Evolutionary conservation across 371 early-diverging fungal species (phyloP).

Genomic region (Fennellomyces sp.): DNA sequence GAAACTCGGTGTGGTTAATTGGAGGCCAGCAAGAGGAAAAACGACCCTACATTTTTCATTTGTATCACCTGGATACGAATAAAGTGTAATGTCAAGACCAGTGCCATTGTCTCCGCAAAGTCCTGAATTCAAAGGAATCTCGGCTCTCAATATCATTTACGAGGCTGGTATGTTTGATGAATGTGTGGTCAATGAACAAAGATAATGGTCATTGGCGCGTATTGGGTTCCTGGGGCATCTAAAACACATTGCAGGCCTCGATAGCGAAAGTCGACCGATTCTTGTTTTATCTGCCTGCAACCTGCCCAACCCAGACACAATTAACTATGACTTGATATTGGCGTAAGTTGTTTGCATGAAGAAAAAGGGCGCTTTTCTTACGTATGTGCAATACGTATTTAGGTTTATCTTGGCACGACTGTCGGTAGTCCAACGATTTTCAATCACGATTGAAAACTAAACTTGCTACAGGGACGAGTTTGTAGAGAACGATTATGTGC

Average conservation of each 20-base stretch:
- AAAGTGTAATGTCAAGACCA: slow-evolving; percentile 27
- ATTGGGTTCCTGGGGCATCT: not conserved
- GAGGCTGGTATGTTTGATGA: slow-evolving; percentile 45
- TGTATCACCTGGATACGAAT: not conserved
- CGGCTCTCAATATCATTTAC: slow-evolving; percentile 47
- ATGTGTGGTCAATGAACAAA: no score
- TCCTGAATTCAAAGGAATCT: slow-evolving; percentile 51
- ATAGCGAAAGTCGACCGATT: slow-evolving; percentile 81
- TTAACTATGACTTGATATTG: slow-evolving; percentile 82
- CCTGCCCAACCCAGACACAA: slow-evolving; percentile 74
- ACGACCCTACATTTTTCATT: not conserved
- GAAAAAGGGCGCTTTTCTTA: not conserved
- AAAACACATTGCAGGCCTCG: slow-evolving; percentile 67
- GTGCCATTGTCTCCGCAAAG: slow-evolving; percentile 30
- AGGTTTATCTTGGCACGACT: slow-evolving; percentile 44
- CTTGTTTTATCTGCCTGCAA: slow-evolving; percentile 81
- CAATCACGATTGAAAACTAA: no score
- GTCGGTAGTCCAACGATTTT: slow-evolving; percentile 31
- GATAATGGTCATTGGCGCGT: no score
- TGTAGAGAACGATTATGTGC: slow-evolving; percentile 86
- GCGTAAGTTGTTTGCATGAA: slow-evolving; percentile 46
- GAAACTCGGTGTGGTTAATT: no score
- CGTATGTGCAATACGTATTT: slow-evolving; percentile 2
- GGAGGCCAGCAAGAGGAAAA: no score
- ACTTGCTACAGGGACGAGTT: slow-evolving; percentile 59